Percentiles rank a stretch among this genome's conserved stretches.
Evolutionary conservation across 768 basidiomycete species (phyloP).

Genomic region (Lactifluus pinguis): DNA sequence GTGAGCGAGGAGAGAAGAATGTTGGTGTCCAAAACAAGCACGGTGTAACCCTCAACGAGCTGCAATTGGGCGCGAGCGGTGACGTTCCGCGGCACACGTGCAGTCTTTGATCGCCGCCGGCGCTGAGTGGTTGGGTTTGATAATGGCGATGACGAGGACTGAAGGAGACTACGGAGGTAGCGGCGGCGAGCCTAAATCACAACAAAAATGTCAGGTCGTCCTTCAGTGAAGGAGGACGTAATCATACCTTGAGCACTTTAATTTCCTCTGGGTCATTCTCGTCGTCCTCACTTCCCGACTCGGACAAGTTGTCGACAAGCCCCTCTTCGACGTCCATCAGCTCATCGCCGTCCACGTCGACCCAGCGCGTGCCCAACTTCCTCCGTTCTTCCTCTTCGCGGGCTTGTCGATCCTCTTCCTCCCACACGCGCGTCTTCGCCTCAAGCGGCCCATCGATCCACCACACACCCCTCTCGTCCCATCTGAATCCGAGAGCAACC

Average conservation of each 20-base stretch:
- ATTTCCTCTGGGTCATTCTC: slow-evolving; percentile 66
- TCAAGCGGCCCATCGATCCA: slow-evolving; percentile 53
- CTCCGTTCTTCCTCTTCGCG: slow-evolving; percentile 61
- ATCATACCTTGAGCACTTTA: slow-evolving; percentile 65
- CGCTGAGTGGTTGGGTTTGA: slow-evolving; percentile 14
- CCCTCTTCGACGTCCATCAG: slow-evolving; percentile 40
- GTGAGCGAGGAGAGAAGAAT: slow-evolving; percentile 79
- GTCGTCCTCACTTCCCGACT: slow-evolving; percentile 39
- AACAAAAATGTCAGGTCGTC: background rate
- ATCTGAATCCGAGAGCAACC: slow-evolving; percentile 69
- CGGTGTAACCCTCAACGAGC: slow-evolving; percentile 77
- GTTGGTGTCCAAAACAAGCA: slow-evolving; percentile 92
- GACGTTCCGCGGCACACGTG: slow-evolving; percentile 23
- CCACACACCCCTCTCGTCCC: slow-evolving; percentile 55
- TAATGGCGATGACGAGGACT: slow-evolving; percentile 28
- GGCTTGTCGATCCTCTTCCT: slow-evolving; percentile 57
- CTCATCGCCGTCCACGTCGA: slow-evolving; percentile 55
- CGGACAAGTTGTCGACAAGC: slow-evolving; percentile 25
- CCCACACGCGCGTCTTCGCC: slow-evolving; percentile 63
- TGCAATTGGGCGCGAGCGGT: slow-evolving; percentile 36
- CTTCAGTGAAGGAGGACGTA: background rate
- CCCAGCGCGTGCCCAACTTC: slow-evolving; percentile 51
- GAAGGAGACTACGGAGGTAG: slow-evolving; percentile 63
- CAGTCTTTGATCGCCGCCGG: slow-evolving; percentile 24
- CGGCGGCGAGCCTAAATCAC: slow-evolving; percentile 55